Conservation (phyloP, 1,284 basidiomycete species). For the Tilletia setariae region DNA sequence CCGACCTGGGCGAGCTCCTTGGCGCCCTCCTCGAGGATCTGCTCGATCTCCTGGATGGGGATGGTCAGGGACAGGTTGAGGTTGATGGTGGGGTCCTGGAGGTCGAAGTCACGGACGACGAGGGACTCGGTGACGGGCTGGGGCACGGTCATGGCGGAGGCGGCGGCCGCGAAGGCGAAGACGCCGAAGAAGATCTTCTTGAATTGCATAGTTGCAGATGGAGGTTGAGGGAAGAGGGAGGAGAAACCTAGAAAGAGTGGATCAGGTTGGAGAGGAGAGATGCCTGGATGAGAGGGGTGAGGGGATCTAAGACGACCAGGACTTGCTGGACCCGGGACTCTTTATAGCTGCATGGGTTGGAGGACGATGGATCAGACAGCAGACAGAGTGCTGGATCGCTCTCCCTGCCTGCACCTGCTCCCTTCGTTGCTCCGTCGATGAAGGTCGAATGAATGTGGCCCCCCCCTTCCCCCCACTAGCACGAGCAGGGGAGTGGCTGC, state of each 20-base stretch:
- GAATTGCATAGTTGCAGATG: conserved; percentile 15
- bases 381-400: too few species aligned
- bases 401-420: too few species aligned
- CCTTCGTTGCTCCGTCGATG: too few species aligned
- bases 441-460: too few species aligned
- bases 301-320: too few species aligned
- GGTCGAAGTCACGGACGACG: conserved; percentile 5
- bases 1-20: conserved; percentile 15
- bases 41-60: conserved; percentile 14
- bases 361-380: too few species aligned
- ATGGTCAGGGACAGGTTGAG: background rate
- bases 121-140: background rate
- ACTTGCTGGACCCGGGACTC: too few species aligned
- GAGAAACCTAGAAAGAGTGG: background rate
- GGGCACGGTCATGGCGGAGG: conserved; percentile 6
- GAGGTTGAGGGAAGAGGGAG: background rate
- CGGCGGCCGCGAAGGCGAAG: conserved; percentile 11
- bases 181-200: conserved; percentile 13
- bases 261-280: background rate
- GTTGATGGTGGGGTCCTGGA: conserved; percentile 5
- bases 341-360: too few species aligned
- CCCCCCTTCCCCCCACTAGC: too few species aligned
- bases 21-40: conserved; percentile 9
- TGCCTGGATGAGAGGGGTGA: background rate
- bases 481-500: too few species aligned